Evolutionary conservation across 441 rosid species (phyloP).

Genomic region (Erodium trifolium): DNA sequence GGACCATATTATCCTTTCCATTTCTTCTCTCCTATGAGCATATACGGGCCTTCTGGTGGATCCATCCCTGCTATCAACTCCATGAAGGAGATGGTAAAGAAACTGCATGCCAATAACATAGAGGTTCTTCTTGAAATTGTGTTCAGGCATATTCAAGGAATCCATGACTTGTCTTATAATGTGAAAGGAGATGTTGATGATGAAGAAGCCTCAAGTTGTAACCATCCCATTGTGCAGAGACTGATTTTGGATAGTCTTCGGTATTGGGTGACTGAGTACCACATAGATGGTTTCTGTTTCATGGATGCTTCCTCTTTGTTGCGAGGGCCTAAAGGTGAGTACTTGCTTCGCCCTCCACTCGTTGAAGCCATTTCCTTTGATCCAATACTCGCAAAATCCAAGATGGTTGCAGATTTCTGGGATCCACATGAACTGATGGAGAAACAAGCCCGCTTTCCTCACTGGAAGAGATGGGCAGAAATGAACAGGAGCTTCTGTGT

Average conservation of each 20-base stretch:
- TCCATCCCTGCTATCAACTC: conserved; percentile 47
- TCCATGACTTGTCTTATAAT: conserved; percentile 55
- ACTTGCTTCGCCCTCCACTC: conserved; percentile 70
- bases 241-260: conserved; percentile 67
- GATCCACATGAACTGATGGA: conserved; percentile 36
- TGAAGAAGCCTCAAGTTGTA: conserved; percentile 54
- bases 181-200: conserved; percentile 5
- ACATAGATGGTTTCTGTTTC: conserved; percentile 80
- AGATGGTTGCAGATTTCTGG: conserved; percentile 75
- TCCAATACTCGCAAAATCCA: conserved; percentile 65
- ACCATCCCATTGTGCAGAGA: conserved; percentile 60
- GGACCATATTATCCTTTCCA: conserved; percentile 74
- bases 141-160: conserved; percentile 69
- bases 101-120: conserved; percentile 58
- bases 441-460: conserved; percentile 55
- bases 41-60: conserved; percentile 48
- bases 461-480: conserved; percentile 93
- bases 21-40: conserved; percentile 57
- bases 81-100: conserved; percentile 83
- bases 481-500: conserved; percentile 52
- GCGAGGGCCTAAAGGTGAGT: conserved; percentile 57
- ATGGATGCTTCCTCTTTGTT: conserved; percentile 60
- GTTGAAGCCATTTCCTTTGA: conserved; percentile 86
- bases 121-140: conserved; percentile 83
- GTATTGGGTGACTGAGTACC: conserved; percentile 79